Evolutionary conservation across 768 basidiomycete genomes (phyloP).

Genomic region (Boletus rubroflammeus): DNA sequence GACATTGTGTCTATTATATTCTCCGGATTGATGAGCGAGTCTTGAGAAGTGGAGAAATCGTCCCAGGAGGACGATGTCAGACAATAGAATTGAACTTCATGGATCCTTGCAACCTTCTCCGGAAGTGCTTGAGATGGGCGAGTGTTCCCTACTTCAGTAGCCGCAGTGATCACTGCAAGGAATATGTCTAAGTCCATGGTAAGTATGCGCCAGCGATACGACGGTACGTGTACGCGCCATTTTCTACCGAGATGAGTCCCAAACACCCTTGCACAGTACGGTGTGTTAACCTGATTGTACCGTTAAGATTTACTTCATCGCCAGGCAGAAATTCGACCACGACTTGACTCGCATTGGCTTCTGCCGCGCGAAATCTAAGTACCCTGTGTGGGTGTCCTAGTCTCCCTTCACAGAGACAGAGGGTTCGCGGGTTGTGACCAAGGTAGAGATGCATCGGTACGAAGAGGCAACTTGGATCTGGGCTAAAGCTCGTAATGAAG

Average conservation of each 20-base stretch:
- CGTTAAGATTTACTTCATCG: constrained; percentile 64
- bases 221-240: constrained; percentile 43
- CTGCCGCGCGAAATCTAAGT: constrained; percentile 69
- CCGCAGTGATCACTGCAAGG: constrained; percentile 74
- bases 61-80: constrained; percentile 86
- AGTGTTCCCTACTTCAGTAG: constrained; percentile 72
- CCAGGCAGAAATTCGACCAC: constrained; percentile 84
- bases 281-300: constrained; percentile 63
- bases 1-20: constrained; percentile 40
- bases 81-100: constrained; percentile 87
- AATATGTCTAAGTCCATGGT: constrained; percentile 61
- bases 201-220: constrained; percentile 2
- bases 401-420: constrained; percentile 70
- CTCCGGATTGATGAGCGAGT: constrained; percentile 57
- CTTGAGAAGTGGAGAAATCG: constrained; percentile 52
- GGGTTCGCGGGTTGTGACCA: constrained; percentile 58
- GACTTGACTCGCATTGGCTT: constrained; percentile 52
- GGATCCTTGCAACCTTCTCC: constrained; percentile 77
- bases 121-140: constrained; percentile 53
- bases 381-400: constrained; percentile 57
- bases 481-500: background rate
- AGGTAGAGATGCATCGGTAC: constrained; percentile 73
- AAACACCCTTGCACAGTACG: constrained; percentile 79
- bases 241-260: constrained; percentile 72
- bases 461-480: background rate